phyloP scores from a whole-genome alignment of 73 alveolate species.

The Symbiodinium pilosum region DNA sequence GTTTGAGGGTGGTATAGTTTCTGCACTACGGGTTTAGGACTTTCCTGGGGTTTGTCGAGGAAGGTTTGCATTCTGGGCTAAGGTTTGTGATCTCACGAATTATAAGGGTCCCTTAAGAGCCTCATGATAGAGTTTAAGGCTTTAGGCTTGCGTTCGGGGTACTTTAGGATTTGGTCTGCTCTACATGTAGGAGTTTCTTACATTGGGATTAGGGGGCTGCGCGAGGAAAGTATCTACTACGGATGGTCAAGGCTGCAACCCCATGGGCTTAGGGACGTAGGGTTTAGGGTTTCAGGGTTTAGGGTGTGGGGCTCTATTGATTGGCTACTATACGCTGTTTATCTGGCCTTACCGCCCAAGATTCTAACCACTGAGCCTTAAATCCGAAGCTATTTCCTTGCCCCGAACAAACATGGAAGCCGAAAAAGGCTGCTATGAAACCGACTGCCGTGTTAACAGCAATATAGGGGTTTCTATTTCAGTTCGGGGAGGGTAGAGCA shows the following conservation, averaged over 20 bases:
- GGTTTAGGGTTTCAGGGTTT: not conserved
- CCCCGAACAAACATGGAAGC: too few relatives aligned
- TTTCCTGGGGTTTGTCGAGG: not conserved
- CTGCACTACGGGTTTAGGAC: not conserved
- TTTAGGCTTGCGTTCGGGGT: not conserved
- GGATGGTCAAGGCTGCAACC: not conserved
- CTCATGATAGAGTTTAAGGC: not conserved
- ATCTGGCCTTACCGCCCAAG: not conserved
- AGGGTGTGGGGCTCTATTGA: not conserved
- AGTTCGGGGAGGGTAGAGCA: too few relatives aligned
- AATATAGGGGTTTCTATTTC: too few relatives aligned
- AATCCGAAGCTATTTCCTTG: not conserved
- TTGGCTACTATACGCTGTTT: too few relatives aligned
- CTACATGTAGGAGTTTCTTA: not conserved
- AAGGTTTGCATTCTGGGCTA: too few relatives aligned
- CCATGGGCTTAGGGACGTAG: not conserved
- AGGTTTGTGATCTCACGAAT: not conserved
- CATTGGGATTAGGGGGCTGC: not conserved
- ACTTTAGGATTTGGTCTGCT: not conserved
- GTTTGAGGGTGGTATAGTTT: not conserved
- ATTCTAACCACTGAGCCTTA: not conserved
- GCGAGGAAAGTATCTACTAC: not conserved
- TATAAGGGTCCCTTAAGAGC: not conserved
- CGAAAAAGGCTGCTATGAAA: too few relatives aligned
- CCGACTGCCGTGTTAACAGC: too few relatives aligned